phyloP scores from a whole-genome alignment of 768 basidiomycete genomes.

The Boletus sp. region DNA sequence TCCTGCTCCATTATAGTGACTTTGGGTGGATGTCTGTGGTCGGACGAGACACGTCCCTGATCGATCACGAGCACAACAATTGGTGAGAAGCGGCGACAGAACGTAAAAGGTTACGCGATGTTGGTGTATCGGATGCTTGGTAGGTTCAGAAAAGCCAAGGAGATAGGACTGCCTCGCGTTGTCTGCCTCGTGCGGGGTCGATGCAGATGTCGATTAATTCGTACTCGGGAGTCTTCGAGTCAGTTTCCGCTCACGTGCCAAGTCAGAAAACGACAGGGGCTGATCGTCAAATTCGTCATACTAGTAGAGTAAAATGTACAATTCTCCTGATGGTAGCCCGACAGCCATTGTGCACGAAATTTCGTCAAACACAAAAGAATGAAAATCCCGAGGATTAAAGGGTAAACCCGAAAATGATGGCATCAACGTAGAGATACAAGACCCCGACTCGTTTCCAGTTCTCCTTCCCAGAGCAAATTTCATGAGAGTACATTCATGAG shows the following conservation, averaged over 20 bases:
- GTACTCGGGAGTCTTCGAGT: constrained; percentile 2
- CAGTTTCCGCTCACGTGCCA: constrained; percentile 28
- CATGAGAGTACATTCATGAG: constrained; percentile 47
- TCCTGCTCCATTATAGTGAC: constrained; percentile 62
- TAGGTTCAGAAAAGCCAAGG: neutral
- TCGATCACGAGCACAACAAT: constrained; percentile 12
- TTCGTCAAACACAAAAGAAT: constrained; percentile 56
- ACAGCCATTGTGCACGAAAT: constrained; percentile 50
- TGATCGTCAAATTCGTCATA: neutral
- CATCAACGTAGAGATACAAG: constrained; percentile 36
- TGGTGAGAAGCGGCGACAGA: neutral
- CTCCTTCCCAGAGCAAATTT: constrained; percentile 41
- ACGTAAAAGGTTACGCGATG: neutral
- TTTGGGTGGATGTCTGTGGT: constrained; percentile 13
- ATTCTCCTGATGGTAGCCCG: constrained; percentile 50
- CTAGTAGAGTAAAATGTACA: constrained; percentile 46
- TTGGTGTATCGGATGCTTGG: constrained; percentile 2
- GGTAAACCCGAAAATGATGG: constrained; percentile 50
- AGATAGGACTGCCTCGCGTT: neutral
- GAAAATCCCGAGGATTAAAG: constrained; percentile 46
- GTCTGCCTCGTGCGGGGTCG: constrained; percentile 1
- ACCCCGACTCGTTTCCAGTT: constrained; percentile 1
- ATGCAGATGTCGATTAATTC: constrained; percentile 2
- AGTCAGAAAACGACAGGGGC: constrained; percentile 18
- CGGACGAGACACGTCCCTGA: constrained; percentile 17